phyloP scores from a whole-genome alignment of 176 grass and related monocot genomes.

The Carex kokanica region DNA sequence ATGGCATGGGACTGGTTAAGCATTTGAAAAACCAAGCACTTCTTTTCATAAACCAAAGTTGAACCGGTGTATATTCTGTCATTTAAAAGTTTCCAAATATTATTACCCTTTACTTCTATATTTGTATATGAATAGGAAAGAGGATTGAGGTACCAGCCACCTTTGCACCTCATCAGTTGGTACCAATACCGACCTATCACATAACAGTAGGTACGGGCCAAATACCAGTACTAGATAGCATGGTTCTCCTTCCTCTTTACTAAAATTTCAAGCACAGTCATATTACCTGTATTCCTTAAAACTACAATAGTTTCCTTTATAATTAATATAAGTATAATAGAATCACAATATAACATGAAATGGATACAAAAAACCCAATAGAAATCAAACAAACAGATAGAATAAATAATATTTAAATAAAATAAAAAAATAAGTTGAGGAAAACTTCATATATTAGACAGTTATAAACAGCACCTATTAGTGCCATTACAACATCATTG shows the following conservation, averaged over 20 bases:
- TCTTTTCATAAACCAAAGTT: background rate
- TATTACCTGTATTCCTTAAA: background rate
- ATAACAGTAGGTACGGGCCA: background rate
- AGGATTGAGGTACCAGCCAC: background rate
- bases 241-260: background rate
- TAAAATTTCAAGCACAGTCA: background rate
- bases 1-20: background rate
- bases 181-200: background rate
- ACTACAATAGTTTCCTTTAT: background rate
- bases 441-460: conserved; percentile 3
- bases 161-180: background rate
- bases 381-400: background rate
- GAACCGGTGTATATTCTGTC: too few species aligned
- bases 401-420: background rate
- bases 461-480: background rate
- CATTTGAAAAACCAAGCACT: background rate
- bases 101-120: background rate
- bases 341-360: background rate
- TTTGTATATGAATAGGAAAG: background rate
- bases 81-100: background rate
- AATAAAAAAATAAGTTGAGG: background rate
- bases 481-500: background rate
- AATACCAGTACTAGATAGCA: background rate
- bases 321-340: background rate
- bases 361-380: background rate